These are phyloP conservation scores for Candida corydali DNA, from an alignment of 805 yeast species.

Conservation along the genomic window DNA sequence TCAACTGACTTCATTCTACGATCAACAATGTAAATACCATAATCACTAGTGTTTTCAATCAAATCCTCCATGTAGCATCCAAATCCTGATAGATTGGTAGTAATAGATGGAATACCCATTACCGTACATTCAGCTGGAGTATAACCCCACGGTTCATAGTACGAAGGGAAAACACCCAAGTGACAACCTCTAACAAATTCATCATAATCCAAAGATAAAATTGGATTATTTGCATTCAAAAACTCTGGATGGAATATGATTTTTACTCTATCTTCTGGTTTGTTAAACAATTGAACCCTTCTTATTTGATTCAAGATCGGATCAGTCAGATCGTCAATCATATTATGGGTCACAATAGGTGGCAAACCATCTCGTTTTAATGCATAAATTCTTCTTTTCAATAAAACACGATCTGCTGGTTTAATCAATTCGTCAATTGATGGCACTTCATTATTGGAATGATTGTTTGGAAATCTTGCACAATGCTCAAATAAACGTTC, in stretches of 20 bases:
- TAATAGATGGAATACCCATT: constrained; percentile 97
- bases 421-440: constrained; percentile 78
- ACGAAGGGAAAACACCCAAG: constrained; percentile 96
- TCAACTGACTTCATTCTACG: constrained; percentile 89
- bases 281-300: constrained; percentile 85
- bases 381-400: constrained; percentile 91
- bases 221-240: constrained; percentile 90
- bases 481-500: constrained; percentile 87
- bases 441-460: constrained; percentile 56
- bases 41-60: constrained; percentile 89
- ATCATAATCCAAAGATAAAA: constrained; percentile 88
- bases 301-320: constrained; percentile 91
- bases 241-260: constrained; percentile 97
- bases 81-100: constrained; percentile 93
- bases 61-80: constrained; percentile 99
- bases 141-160: constrained; percentile 99
- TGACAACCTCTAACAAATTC: constrained; percentile 98
- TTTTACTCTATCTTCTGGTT: constrained; percentile 86
- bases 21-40: constrained; percentile 96
- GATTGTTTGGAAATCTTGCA: constrained; percentile 50
- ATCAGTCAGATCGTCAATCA: constrained; percentile 87
- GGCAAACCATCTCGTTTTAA: constrained; percentile 86
- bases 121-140: constrained; percentile 99
- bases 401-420: constrained; percentile 80
- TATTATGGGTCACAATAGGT: constrained; percentile 95